These are phyloP conservation scores for Annulohypoxylon truncatum DNA, from an alignment of 2,329 filamentous ascomycete genomes.

Conservation along the genomic window DNA sequence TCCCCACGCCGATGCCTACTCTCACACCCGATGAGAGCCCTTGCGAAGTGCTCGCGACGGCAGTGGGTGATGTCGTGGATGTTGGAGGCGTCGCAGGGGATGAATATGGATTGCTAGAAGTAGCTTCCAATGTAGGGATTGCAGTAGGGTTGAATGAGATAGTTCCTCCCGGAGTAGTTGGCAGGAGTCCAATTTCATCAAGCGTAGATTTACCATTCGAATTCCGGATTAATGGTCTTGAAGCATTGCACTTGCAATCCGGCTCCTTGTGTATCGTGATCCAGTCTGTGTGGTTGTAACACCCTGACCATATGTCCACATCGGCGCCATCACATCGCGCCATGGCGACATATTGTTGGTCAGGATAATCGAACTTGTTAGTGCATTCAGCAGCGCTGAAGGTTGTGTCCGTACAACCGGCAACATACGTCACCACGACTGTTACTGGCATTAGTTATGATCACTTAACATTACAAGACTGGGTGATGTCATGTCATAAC, in stretches of 20 bases:
- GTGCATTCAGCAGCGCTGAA: conserved; percentile 41
- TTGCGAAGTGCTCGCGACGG: neutral
- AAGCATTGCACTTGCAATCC: conserved; percentile 43
- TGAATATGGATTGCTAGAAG: neutral
- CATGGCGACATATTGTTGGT: conserved; percentile 45
- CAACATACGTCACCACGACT: conserved; percentile 45
- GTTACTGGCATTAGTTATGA: conserved; percentile 19
- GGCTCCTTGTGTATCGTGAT: conserved; percentile 41
- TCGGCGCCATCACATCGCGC: conserved; percentile 45
- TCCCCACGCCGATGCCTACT: conserved; percentile 40
- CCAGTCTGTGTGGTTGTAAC: conserved; percentile 36
- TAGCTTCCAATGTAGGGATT: conserved; percentile 30
- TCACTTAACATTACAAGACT: neutral
- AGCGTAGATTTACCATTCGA: conserved; percentile 41
- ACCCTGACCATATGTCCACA: conserved; percentile 43
- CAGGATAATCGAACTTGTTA: conserved; percentile 42
- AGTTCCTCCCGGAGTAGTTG: conserved; percentile 42
- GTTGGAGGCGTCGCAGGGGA: neutral
- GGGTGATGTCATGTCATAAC: neutral
- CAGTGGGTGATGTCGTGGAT: conserved; percentile 17
- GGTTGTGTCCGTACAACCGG: conserved; percentile 44
- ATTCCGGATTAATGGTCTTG: conserved; percentile 40
- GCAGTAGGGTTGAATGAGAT: conserved; percentile 45
- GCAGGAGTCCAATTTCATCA: conserved; percentile 39
- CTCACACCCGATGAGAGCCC: conserved; percentile 38